phyloP scores from a whole-genome alignment of 768 basidiomycete species.

The Suillus spraguei region DNA sequence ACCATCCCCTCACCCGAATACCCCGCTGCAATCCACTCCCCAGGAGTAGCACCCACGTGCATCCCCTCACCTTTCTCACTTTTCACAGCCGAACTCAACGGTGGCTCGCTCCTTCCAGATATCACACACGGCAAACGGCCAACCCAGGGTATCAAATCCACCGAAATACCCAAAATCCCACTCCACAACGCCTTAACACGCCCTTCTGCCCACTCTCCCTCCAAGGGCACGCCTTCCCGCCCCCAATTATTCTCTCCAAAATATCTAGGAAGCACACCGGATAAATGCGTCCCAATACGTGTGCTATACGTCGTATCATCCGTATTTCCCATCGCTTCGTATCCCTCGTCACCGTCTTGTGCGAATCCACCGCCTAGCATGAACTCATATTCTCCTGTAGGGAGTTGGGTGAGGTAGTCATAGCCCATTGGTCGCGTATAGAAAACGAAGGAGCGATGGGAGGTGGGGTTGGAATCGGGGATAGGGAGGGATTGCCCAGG shows the following conservation, averaged over 20 bases:
- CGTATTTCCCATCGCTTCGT: constrained; percentile 39
- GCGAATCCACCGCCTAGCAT: constrained; percentile 66
- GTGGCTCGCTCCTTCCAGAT: constrained; percentile 41
- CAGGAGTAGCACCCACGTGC: constrained; percentile 37
- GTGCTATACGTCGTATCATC: constrained; percentile 40
- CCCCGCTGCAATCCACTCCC: constrained; percentile 76
- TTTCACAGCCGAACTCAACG: constrained; percentile 12
- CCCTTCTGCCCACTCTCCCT: constrained; percentile 40
- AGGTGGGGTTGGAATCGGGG: constrained; percentile 34
- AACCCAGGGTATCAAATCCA: constrained; percentile 70
- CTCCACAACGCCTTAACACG: constrained; percentile 62
- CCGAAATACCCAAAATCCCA: constrained; percentile 65
- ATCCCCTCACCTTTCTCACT: constrained; percentile 3
- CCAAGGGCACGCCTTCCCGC: constrained; percentile 26
- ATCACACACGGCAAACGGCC: constrained; percentile 56
- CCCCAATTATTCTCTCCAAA: constrained; percentile 54
- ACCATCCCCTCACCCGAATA: constrained; percentile 78
- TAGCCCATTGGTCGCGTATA: constrained; percentile 46
- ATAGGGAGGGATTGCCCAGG: constrained; percentile 40
- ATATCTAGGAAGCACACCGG: constrained; percentile 51
- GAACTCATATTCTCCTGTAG: constrained; percentile 46
- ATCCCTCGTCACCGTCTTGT: constrained; percentile 31
- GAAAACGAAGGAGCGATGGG: constrained; percentile 57
- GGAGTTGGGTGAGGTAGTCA: constrained; percentile 73
- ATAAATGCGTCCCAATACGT: constrained; percentile 38